phyloP scores from a whole-genome alignment of 2,329 filamentous ascomycete genomes.

The Thelonectria blattea region DNA sequence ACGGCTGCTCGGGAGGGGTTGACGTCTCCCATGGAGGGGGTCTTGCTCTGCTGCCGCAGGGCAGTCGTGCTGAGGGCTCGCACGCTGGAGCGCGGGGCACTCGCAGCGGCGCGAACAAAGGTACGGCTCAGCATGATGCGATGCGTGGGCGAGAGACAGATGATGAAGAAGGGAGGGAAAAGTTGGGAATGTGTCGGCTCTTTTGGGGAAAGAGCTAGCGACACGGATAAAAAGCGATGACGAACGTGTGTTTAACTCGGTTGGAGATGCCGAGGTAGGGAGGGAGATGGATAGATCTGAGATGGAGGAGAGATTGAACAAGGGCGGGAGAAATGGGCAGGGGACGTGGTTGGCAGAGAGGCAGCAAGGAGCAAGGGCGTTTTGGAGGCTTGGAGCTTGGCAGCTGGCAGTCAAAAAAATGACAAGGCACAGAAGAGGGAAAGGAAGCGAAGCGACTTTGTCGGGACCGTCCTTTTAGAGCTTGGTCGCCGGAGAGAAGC shows the following conservation, averaged over 20 bases:
- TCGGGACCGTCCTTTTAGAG: constrained; percentile 11
- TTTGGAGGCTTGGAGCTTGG: constrained; percentile 29
- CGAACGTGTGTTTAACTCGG: constrained; percentile 22
- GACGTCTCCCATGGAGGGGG: constrained; percentile 87
- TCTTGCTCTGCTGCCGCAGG: constrained; percentile 48
- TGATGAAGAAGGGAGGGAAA: constrained; percentile 8
- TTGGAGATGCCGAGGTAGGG: constrained; percentile 26
- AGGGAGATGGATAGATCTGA: constrained; percentile 26
- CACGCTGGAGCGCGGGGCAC: constrained; percentile 54
- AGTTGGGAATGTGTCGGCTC: constrained; percentile 21
- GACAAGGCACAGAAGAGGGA: constrained; percentile 36
- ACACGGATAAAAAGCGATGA: constrained; percentile 22
- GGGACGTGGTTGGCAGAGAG: constrained; percentile 7
- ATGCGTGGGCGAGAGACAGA: constrained; percentile 35
- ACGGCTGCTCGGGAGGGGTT: constrained; percentile 68
- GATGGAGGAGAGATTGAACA: constrained; percentile 13
- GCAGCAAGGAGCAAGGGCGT: constrained; percentile 13
- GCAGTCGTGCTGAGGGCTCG: constrained; percentile 66
- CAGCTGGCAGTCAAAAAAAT: constrained; percentile 20
- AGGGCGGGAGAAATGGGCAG: constrained; percentile 9
- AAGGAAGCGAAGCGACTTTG: constrained; percentile 27
- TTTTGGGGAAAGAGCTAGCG: constrained; percentile 6
- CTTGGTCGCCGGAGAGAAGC: constrained; percentile 25
- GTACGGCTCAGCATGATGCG: constrained; percentile 57
- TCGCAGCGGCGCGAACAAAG: constrained; percentile 52